These are phyloP conservation scores for Colletotrichum sp. DNA, from an alignment of 2,329 filamentous ascomycete species.

Conservation along the genomic window DNA sequence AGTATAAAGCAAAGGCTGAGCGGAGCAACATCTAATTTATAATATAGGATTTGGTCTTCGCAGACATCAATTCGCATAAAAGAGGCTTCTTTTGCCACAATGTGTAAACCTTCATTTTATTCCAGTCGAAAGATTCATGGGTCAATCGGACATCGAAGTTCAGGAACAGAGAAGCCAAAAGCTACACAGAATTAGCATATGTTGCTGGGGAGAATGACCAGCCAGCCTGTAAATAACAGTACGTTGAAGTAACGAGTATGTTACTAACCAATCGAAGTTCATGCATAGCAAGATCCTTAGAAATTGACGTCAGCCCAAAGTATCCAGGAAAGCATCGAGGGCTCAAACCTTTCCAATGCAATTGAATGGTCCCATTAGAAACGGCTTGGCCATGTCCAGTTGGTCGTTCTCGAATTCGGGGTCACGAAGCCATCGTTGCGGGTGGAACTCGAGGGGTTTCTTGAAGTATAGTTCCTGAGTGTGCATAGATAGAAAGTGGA, in stretches of 20 bases:
- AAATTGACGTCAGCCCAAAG: not conserved
- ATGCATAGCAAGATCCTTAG: not conserved
- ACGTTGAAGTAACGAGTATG: not conserved
- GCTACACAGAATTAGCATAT: not conserved
- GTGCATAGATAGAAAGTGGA: not conserved
- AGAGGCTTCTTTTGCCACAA: conserved; percentile 1
- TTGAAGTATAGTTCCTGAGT: not conserved
- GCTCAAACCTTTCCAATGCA: conserved; percentile 44
- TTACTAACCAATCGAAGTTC: not conserved
- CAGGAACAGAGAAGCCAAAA: not conserved
- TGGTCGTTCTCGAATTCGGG: not conserved
- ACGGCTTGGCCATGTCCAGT: not conserved
- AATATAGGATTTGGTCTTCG: not conserved
- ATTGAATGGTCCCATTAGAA: conserved; percentile 41
- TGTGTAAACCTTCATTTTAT: not conserved
- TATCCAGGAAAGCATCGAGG: rapidly evolving
- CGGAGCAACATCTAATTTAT: no score
- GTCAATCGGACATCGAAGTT: not conserved
- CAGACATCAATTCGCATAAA: not conserved
- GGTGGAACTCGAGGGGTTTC: conserved; percentile 37
- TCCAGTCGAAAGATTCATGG: not conserved
- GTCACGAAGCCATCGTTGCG: conserved; percentile 44
- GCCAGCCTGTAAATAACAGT: no score
- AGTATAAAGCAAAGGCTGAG: no score
- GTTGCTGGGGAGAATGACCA: no score